phyloP scores from a whole-genome alignment of 2,329 filamentous ascomycete genomes.

The Aureobasidium sp. region DNA sequence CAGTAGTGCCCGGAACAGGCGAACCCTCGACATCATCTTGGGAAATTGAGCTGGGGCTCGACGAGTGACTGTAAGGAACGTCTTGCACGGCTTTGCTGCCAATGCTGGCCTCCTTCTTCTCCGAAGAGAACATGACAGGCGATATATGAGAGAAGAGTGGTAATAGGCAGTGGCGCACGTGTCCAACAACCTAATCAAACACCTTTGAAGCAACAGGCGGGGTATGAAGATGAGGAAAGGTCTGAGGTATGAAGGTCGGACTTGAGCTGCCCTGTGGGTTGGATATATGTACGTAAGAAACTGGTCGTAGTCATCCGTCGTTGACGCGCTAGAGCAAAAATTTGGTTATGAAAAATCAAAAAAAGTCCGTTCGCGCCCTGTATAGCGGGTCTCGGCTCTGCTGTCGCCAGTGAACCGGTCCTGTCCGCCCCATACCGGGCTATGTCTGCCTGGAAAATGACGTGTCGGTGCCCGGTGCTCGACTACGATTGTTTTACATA shows the following conservation, averaged over 20 bases:
- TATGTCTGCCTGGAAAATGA: not conserved
- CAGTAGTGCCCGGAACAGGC: slow-evolving; percentile 18
- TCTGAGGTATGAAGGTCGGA: not conserved
- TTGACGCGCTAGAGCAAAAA: slow-evolving; percentile 9
- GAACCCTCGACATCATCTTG: slow-evolving; percentile 8
- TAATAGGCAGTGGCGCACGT: slow-evolving; percentile 1
- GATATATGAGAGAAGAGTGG: not conserved
- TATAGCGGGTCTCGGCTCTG: not conserved
- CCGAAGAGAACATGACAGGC: not conserved
- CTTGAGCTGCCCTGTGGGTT: slow-evolving; percentile 1
- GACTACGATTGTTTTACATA: not conserved
- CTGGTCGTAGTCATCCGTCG: not conserved
- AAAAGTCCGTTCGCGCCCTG: not conserved
- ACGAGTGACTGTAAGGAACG: not conserved
- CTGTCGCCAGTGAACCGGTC: not conserved
- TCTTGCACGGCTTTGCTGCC: not conserved
- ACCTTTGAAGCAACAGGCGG: not conserved
- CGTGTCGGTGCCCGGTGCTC: not conserved
- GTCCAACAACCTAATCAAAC: slow-evolving; percentile 1
- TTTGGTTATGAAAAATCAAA: slow-evolving; percentile 9
- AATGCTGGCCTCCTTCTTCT: slow-evolving; percentile 1
- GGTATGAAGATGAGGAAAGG: not conserved
- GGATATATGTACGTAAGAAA: slow-evolving; percentile 11
- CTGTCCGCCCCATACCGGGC: not conserved
- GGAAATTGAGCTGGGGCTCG: not conserved